phyloP scores from a whole-genome alignment of 306 rosid genomes.

The Castanea mollissima region DNA sequence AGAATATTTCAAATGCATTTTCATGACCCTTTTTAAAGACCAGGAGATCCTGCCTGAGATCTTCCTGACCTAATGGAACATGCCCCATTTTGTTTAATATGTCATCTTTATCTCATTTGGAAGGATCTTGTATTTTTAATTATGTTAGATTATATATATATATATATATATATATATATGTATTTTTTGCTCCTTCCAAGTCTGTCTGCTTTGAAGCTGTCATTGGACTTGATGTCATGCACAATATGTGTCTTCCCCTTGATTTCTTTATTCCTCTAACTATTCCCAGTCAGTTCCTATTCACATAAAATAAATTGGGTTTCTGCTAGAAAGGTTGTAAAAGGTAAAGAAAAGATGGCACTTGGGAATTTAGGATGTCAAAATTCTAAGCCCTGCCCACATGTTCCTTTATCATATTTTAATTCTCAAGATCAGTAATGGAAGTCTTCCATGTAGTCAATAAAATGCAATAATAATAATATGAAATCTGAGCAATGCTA shows the following conservation, averaged over 20 bases:
- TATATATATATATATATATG: conserved; percentile 19
- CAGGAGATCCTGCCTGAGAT: conserved; percentile 69
- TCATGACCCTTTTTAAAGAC: conserved; percentile 24
- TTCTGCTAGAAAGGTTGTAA: conserved; percentile 28
- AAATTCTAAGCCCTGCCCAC: conserved; percentile 50
- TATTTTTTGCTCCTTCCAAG: conserved; percentile 41
- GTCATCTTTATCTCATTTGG: conserved; percentile 68
- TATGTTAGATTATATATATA: conserved; percentile 19
- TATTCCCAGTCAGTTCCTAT: conserved; percentile 37
- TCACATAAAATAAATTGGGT: conserved; percentile 27
- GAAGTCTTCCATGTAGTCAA: conserved; percentile 10
- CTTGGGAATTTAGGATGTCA: conserved; percentile 58
- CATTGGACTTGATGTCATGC: conserved; percentile 69
- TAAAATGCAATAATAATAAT: neutral
- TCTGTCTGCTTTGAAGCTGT: conserved; percentile 73
- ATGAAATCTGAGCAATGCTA: conserved; percentile 10
- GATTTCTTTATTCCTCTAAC: conserved; percentile 35
- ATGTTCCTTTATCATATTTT: conserved; percentile 28
- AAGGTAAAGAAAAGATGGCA: conserved; percentile 24
- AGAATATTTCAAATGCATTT: conserved; percentile 48
- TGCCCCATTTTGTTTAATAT: conserved; percentile 62
- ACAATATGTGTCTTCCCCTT: conserved; percentile 49
- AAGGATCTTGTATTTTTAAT: conserved; percentile 45
- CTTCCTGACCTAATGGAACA: conserved; percentile 64
- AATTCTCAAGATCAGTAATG: conserved; percentile 24